A percentile compares a stretch with the other conserved stretches of the same genome.
These are phyloP conservation scores for Globisporangium recalcitrans DNA, from an alignment of 352 stramenopile genomes.

Conservation along the genomic window DNA sequence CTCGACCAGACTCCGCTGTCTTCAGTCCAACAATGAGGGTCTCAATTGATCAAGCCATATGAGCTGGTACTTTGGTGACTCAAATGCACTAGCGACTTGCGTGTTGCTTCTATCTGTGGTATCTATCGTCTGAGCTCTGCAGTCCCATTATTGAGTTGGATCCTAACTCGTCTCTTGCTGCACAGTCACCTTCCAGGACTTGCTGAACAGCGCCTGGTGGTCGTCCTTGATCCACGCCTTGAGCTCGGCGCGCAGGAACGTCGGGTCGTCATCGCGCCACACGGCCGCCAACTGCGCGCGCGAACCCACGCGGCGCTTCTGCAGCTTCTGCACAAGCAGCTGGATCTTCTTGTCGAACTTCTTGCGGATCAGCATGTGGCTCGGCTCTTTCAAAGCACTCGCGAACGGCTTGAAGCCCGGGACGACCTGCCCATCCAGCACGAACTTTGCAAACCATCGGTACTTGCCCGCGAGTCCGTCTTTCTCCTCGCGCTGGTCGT, in stretches of 20 bases:
- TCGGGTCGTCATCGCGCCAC: slow-evolving; percentile 34
- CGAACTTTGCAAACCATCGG: slow-evolving; percentile 81
- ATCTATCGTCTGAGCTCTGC: not conserved
- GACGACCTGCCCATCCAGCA: slow-evolving; percentile 69
- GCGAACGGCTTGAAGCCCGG: slow-evolving; percentile 74
- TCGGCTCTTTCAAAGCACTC: slow-evolving; percentile 90
- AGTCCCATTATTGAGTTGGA: not conserved
- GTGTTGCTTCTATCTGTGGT: not conserved
- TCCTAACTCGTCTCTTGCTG: slow-evolving; percentile 9
- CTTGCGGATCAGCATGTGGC: slow-evolving; percentile 85
- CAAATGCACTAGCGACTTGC: no score
- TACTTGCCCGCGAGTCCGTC: slow-evolving; percentile 46
- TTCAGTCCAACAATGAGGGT: no score
- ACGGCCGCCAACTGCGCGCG: slow-evolving; percentile 31
- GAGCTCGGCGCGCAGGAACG: slow-evolving; percentile 51
- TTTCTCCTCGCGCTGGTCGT: slow-evolving; percentile 24
- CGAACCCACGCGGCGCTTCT: slow-evolving; percentile 39
- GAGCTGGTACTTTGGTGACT: not conserved
- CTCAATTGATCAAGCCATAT: no score
- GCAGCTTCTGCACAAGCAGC: slow-evolving; percentile 60
- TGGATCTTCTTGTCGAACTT: slow-evolving; percentile 88
- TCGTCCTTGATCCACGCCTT: slow-evolving; percentile 56
- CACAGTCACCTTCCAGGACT: slow-evolving; percentile 38
- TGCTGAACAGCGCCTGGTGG: slow-evolving; percentile 40
- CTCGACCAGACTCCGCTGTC: no score